Evolutionary conservation across 169 alveolate species (phyloP), one percentile per base, ranked within the genome.

Genomic region (Ichthyophthirius multifiliis): DNA sequence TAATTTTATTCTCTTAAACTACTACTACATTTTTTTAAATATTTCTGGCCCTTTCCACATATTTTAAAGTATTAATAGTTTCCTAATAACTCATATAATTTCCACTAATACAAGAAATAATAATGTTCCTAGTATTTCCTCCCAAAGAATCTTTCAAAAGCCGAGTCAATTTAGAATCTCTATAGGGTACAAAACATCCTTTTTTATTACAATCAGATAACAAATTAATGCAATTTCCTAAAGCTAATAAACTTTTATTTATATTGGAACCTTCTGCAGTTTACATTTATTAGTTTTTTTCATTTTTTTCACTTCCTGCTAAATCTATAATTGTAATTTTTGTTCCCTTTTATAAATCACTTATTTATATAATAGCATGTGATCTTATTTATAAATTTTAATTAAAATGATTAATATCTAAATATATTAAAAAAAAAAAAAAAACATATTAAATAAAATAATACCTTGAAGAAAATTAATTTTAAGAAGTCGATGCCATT

Each of bases 301-400:
- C 96, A 35, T 96, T 97, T 86, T 99, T 94, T 91, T 98, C 99
- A 76, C 98, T 94, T 3, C 99, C 98, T 3, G 99, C 99, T 71
- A 98, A 92, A 89, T 98, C 99, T 31, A 98, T 97, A 73, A 98
- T 88, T 34, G 98, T 92, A 63, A 98, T 84, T 86, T 96, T 97
- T 46, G 87, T 90, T 55, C 91, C 96, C 74, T 87, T 92, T 31
- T 93, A 90, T 74, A 91, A 95, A 37, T 90, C 76, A n/a, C 83
- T 78, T 34, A 96, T 93, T 74, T 92, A 92, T 55, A 96, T 76
- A 4, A 95, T 94, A 0, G 97, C 98, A 82, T 96, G 97, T 6
- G 95, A 88, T 37, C 97, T n/a, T n/a, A n/a, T n/a, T n/a, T n/a
- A n/a, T n/a, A n/a, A n/a, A n/a, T n/a, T 80, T 86, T 92, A 34